A percentile compares a stretch with the other conserved stretches of the same genome.
phyloP scores from a whole-genome alignment of 1,284 basidiomycete species.

The Lentinula novae-zelandiae region DNA sequence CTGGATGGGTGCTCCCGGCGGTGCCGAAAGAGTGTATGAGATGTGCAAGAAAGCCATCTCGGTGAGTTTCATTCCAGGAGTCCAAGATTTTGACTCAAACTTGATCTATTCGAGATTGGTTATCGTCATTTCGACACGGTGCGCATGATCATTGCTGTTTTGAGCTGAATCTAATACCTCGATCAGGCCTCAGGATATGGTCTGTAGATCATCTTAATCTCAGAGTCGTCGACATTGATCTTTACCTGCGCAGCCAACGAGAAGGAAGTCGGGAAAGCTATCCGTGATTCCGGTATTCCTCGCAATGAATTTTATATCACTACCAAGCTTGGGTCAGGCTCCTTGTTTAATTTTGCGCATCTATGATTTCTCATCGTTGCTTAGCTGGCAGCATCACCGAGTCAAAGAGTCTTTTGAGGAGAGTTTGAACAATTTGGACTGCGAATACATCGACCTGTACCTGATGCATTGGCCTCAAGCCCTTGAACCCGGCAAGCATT shows the following conservation, averaged over 20 bases:
- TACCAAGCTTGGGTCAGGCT: slow-evolving; percentile 30
- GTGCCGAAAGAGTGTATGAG: slow-evolving; percentile 28
- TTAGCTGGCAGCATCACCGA: slow-evolving; percentile 32
- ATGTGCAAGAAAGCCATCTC: slow-evolving; percentile 35
- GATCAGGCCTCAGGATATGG: slow-evolving; percentile 29
- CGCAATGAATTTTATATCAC: slow-evolving; percentile 51
- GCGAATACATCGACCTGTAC: slow-evolving; percentile 69
- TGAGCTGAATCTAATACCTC: not conserved
- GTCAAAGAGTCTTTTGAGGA: slow-evolving; percentile 49
- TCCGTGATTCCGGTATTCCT: slow-evolving; percentile 42
- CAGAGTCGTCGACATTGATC: not conserved
- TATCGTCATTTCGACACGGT: slow-evolving; percentile 41
- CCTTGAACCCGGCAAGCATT: slow-evolving; percentile 14
- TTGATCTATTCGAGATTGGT: slow-evolving; percentile 22
- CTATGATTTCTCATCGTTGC: too few relatives aligned
- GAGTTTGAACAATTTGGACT: slow-evolving; percentile 50
- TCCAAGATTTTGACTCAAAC: not conserved
- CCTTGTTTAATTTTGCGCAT: too few relatives aligned
- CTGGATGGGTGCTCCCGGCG: slow-evolving; percentile 37
- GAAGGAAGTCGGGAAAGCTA: slow-evolving; percentile 44
- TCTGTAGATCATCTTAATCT: not conserved
- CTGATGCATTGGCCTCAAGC: slow-evolving; percentile 61
- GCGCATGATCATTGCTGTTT: slow-evolving; percentile 9
- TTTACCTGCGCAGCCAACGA: slow-evolving; percentile 31
- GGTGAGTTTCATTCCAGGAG: slow-evolving; percentile 11